These are phyloP conservation scores for Myriosclerotinia duriaeana DNA, from an alignment of 2,329 filamentous ascomycete genomes.

Conservation along the genomic window DNA sequence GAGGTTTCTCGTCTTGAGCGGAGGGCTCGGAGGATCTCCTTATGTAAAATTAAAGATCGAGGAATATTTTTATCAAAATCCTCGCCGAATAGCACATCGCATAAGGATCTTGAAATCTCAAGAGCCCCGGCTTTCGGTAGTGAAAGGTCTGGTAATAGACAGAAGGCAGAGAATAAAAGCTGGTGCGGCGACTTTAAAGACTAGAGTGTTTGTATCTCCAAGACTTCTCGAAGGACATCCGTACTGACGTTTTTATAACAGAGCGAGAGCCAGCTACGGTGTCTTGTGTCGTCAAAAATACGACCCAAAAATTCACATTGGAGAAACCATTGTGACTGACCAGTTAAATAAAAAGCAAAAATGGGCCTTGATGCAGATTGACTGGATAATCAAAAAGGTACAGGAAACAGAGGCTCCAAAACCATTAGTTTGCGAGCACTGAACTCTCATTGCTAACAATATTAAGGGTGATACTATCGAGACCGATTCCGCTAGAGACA, in stretches of 20 bases:
- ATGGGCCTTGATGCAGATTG: slow-evolving; percentile 46
- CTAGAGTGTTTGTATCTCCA: slow-evolving; percentile 37
- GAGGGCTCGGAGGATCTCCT: slow-evolving; percentile 48
- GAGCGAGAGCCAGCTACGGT: slow-evolving; percentile 47
- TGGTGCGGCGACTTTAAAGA: slow-evolving; percentile 46
- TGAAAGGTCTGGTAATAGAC: slow-evolving; percentile 53
- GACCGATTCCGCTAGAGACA: slow-evolving; percentile 36
- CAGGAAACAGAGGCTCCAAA: background rate
- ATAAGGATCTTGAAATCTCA: slow-evolving; percentile 47
- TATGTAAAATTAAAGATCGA: slow-evolving; percentile 49
- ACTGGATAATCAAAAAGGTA: slow-evolving; percentile 47
- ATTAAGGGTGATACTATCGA: slow-evolving; percentile 45
- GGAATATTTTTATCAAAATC: slow-evolving; percentile 40
- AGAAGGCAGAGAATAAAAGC: slow-evolving; percentile 50
- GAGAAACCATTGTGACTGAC: slow-evolving; percentile 43
- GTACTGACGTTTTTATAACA: slow-evolving; percentile 1
- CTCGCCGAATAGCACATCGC: slow-evolving; percentile 43
- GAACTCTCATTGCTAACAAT: background rate
- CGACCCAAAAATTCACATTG: slow-evolving; percentile 42
- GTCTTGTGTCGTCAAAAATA: slow-evolving; percentile 45
- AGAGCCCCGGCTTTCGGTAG: slow-evolving; percentile 56
- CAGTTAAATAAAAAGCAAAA: slow-evolving; percentile 38
- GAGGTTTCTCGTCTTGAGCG: slow-evolving; percentile 48
- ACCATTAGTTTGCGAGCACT: background rate
- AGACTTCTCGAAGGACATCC: background rate